These are phyloP conservation scores for Aspergillus nidulans DNA, from an alignment of 495 filamentous ascomycete genomes.

Conservation along the genomic window DNA sequence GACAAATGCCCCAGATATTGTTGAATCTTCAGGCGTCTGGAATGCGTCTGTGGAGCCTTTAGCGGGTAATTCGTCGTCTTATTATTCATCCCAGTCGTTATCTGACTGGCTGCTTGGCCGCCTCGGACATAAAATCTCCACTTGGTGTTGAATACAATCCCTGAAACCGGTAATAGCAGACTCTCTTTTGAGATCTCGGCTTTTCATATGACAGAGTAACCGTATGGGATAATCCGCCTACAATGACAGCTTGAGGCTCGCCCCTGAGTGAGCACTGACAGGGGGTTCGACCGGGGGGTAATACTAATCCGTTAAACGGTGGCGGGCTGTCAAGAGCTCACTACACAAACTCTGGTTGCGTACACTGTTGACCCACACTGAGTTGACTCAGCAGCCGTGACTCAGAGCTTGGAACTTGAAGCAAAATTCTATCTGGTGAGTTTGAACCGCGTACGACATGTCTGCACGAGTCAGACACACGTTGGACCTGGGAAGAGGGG, in stretches of 20 bases:
- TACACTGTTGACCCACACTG: neutral
- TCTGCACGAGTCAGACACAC: too few species aligned
- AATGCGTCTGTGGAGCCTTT: neutral
- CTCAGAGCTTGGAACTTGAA: too few species aligned
- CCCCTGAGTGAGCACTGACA: neutral
- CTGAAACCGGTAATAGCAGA: neutral
- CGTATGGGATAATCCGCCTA: neutral
- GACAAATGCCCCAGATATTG: neutral
- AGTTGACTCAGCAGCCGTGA: neutral
- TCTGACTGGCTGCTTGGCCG: neutral
- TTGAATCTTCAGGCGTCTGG: neutral
- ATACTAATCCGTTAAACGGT: neutral
- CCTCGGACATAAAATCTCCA: neutral
- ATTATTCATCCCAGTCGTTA: neutral
- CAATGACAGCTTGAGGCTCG: neutral
- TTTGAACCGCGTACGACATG: too few species aligned
- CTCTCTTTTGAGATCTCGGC: neutral
- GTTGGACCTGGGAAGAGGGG: too few species aligned
- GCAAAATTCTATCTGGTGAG: too few species aligned
- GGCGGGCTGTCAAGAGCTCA: neutral
- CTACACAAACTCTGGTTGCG: too few species aligned
- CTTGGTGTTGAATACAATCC: neutral
- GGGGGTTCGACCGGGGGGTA: neutral
- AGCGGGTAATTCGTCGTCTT: neutral
- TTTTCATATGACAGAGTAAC: too few species aligned